Base-by-base conservation (phyloP, 805 yeast species). In the Wickerhamiella slavikovae region DNA sequence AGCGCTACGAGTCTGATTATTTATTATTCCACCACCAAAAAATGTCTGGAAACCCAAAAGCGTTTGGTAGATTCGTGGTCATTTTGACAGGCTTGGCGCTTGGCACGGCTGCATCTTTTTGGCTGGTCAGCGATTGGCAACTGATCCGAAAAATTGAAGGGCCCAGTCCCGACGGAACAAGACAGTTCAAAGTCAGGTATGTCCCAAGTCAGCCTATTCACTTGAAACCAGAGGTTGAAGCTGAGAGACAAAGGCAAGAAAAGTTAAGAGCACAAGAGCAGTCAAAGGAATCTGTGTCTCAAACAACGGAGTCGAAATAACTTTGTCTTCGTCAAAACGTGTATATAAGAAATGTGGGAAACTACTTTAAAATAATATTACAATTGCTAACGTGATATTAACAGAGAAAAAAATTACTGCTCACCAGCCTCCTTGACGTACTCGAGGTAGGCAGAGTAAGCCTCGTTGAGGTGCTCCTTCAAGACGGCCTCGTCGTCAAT, bases 381-480 rank as follows among this genome's bases (percentile, higher is more conserved):
- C n/a, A n/a, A n/a, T n/a, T n/a, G n/a, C n/a, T n/a, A n/a, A n/a
- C n/a, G n/a, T n/a, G n/a, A n/a, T n/a, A n/a, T n/a, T n/a, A n/a
- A n/a, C n/a, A n/a, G n/a, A n/a, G n/a, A n/a, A n/a, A n/a, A n/a
- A n/a, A n/a, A n/a, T n/a, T n/a, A n/a, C n/a, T n/a, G n/a, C n/a
- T n/a, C n/a, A 28, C 31, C 14, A 23, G 17, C 20, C n/a, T n/a
- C n/a, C 48, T 71, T 71, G 61, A 77, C 72, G 69, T 75, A 83
- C 50, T 76, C 79, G 61, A 79, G 82, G 60, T 79, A 85, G 51
- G 95, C 95, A 58, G 74, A 69, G 46, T 74, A 68, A 43, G 98
- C 98, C 58, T 85, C 96, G 47, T 74, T 75, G 52, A 85, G 80
- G 57, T 82, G 93, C 55, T 71, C 70, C 62, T 73, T 72, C 64